A percentile compares a stretch with the other conserved stretches of the same genome.
Conservation (phyloP, 2,329 filamentous ascomycete genomes). For the Thelonectria rubi region DNA sequence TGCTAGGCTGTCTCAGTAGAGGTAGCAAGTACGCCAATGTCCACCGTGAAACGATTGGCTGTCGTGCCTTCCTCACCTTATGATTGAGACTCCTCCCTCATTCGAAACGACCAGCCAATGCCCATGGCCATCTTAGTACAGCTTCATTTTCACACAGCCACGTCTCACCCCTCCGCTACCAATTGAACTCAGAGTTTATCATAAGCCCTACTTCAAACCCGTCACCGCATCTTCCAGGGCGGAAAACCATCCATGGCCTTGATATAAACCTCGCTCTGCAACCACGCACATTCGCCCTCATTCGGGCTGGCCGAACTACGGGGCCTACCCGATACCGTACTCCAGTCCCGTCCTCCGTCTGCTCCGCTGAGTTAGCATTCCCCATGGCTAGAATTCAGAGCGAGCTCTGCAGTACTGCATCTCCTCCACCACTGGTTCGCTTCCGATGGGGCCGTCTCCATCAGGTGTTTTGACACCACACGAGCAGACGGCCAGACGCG, state of each 20-base stretch:
- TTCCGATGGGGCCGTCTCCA: slow-evolving; percentile 15
- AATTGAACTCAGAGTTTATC: neutral
- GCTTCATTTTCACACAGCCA: neutral
- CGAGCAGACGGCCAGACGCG: slow-evolving; percentile 36
- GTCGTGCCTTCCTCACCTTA: neutral
- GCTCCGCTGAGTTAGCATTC: slow-evolving; percentile 11
- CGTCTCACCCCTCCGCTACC: neutral
- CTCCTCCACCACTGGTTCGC: slow-evolving; percentile 22
- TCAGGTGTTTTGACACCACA: slow-evolving; percentile 32
- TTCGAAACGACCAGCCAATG: slow-evolving; percentile 3
- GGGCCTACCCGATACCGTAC: neutral
- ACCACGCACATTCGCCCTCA: slow-evolving; percentile 15
- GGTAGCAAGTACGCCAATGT: neutral
- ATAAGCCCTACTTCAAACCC: neutral
- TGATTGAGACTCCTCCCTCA: neutral
- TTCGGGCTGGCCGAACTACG: slow-evolving; percentile 14
- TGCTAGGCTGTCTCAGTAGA: no score
- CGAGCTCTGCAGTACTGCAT: slow-evolving; percentile 14
- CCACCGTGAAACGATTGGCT: slow-evolving; percentile 15
- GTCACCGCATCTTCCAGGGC: neutral
- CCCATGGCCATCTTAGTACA: neutral
- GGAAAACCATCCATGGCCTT: neutral
- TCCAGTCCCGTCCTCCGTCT: neutral
- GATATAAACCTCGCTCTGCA: slow-evolving; percentile 15
- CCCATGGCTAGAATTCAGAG: slow-evolving; percentile 6